Evolutionary conservation across 2,329 filamentous ascomycete species (phyloP), one percentile per base, ranked within the genome.

Genomic region (Fusarium sp.): DNA sequence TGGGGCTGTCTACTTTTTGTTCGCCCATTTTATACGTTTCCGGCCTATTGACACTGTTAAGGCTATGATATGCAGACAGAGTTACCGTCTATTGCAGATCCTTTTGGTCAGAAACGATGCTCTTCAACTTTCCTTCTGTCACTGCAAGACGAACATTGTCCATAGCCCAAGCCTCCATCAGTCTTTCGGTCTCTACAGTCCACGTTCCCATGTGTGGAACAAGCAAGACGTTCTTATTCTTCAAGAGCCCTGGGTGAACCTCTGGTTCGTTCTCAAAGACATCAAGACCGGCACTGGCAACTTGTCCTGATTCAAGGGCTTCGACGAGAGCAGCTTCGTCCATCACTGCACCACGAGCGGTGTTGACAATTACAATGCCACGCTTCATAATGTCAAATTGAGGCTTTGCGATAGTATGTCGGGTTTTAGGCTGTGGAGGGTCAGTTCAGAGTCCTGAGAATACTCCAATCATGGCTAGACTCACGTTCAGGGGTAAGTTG

Each of bases 161-260:
- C 73, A 95, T 91, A 42, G 89, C 88, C 91, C 91, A 94, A 78
- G 90, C 87, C 82, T 95, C 93, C 93, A 95, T 91, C 81, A 89
- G 88, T 47, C 82, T 84, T 79, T 87, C 85, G 12, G 88, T 89
- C 83, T 90, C 93, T 33, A 90, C 84, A 1, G 93, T 95, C 87
- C 89, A 94, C 1, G 94, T 97, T 1, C 94, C 94, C 92, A 97
- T 93, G 81, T 97, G 94, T 57, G 94, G 94, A 39, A 97, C 83
- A 33, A 97, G 85, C 76, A 95, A 85, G 28, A 93, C 93, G 74
- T 90, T 88, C 5, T 89, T 89, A 78, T 95, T 95, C 22, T 84
- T 83, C 20, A 95, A 75, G 45, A 97, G 84, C 3, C 91, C 92
- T 1, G 90, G 91, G 78, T 96, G 93, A 33, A 97, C 84, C 65